A percentile compares a stretch with the other conserved stretches of the same genome.
These are phyloP conservation scores for Venturia carpophila DNA, from an alignment of 2,329 filamentous ascomycete species.

Conservation along the genomic window DNA sequence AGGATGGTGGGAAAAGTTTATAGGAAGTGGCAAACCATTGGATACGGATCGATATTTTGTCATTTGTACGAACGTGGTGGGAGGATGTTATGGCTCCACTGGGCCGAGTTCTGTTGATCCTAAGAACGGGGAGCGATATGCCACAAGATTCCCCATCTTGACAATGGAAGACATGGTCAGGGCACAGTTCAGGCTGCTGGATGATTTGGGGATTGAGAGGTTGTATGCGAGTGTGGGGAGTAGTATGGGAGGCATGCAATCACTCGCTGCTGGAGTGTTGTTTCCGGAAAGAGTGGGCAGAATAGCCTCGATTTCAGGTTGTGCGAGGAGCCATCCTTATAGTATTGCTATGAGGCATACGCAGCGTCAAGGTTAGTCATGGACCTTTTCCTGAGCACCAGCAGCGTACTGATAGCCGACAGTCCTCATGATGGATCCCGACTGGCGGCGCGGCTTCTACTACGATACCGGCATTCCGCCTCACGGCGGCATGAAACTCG, in stretches of 20 bases:
- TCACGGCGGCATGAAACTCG: conserved; percentile 95
- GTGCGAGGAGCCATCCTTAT: conserved; percentile 90
- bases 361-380: conserved; percentile 61
- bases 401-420: conserved; percentile 6
- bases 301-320: conserved; percentile 85
- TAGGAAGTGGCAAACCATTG: conserved; percentile 74
- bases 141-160: conserved; percentile 88
- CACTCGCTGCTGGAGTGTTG: conserved; percentile 74
- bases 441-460: conserved; percentile 94
- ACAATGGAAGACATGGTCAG: conserved; percentile 98
- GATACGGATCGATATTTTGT: conserved; percentile 90
- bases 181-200: conserved; percentile 84
- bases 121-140: conserved; percentile 78
- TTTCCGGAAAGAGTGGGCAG: conserved; percentile 75
- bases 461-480: conserved; percentile 77
- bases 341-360: conserved; percentile 98
- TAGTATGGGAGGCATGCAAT: conserved; percentile 99
- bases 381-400: conserved; percentile 1
- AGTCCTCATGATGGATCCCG: conserved; percentile 97
- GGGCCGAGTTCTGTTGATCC: conserved; percentile 85
- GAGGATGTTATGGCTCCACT: conserved; percentile 92
- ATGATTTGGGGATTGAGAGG: conserved; percentile 65
- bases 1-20: conserved; percentile 99
- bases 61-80: conserved; percentile 94
- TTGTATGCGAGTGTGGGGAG: conserved; percentile 90